phyloP scores from a whole-genome alignment of 2,329 filamentous ascomycete species.

The Cytospora mali region DNA sequence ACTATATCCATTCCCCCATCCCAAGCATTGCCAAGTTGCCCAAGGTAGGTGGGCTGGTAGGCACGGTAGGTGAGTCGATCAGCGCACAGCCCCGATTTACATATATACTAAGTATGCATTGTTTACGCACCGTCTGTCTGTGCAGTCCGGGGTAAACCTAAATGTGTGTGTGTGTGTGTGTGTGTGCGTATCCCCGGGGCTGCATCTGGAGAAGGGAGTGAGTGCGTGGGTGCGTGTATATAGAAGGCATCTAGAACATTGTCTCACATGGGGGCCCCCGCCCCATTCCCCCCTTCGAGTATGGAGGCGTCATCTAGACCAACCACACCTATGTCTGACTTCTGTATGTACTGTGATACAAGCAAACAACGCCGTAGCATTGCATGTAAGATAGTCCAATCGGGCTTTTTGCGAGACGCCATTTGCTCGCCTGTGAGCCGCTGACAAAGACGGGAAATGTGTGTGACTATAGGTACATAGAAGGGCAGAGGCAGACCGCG shows the following conservation, averaged over 20 bases:
- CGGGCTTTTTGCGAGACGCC: slow-evolving; percentile 8
- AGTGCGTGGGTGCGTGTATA: background rate
- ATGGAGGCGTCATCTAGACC: background rate
- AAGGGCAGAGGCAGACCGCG: slow-evolving; percentile 16
- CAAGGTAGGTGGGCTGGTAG: no score
- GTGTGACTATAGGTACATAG: no score
- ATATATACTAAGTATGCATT: no score
- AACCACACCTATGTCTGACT: background rate
- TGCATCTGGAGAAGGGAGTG: background rate
- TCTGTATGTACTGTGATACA: slow-evolving; percentile 14
- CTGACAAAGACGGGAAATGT: slow-evolving; percentile 14
- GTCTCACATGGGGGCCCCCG: background rate
- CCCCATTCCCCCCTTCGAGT: background rate
- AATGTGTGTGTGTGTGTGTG: background rate
- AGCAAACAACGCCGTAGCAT: slow-evolving; percentile 20
- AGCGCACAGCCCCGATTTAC: background rate
- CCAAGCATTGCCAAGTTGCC: no score
- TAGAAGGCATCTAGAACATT: background rate
- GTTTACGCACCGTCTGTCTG: background rate
- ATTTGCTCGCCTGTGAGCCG: background rate
- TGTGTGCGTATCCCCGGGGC: background rate
- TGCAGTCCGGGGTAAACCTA: no score
- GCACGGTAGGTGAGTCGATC: background rate
- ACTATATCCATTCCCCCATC: background rate
- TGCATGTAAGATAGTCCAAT: slow-evolving; percentile 15